Conservation (phyloP, 2,329 filamentous ascomycete genomes). For the Aureobasidium sp. region DNA sequence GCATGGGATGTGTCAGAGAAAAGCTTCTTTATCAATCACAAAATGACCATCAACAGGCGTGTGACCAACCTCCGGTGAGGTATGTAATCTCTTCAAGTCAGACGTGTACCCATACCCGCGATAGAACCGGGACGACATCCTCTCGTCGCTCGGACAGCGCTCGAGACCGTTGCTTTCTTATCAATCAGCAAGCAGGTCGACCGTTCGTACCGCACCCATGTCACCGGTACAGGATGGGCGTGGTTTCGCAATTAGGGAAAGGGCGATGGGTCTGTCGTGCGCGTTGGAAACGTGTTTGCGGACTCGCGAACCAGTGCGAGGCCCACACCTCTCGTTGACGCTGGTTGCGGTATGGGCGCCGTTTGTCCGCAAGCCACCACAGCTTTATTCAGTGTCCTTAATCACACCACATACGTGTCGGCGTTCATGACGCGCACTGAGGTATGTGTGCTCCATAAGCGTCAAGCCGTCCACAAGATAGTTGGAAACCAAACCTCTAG, state of each 20-base stretch:
- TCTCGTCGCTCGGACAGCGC: background rate
- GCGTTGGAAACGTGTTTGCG: slow-evolving; percentile 4
- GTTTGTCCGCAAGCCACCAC: slow-evolving; percentile 10
- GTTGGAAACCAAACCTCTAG: background rate
- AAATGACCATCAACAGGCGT: background rate
- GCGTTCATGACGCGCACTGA: background rate
- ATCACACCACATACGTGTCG: background rate
- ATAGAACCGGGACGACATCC: background rate
- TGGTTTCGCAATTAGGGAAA: background rate
- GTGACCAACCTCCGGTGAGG: background rate
- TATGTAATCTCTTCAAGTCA: background rate
- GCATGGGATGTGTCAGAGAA: background rate
- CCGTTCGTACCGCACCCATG: background rate
- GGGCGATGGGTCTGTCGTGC: background rate
- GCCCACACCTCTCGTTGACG: background rate
- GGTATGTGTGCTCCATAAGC: background rate
- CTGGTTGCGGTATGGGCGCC: background rate
- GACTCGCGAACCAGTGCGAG: background rate
- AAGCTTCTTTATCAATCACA: background rate
- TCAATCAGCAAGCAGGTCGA: background rate
- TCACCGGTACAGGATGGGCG: background rate
- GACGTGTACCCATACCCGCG: background rate
- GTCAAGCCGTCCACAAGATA: background rate
- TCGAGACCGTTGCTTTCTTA: background rate
- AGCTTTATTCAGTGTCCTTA: slow-evolving; percentile 2